Evolutionary conservation across 1,284 basidiomycete species (phyloP), one percentile per base, ranked within the genome.

Genomic region (Boletus semigastroideus): DNA sequence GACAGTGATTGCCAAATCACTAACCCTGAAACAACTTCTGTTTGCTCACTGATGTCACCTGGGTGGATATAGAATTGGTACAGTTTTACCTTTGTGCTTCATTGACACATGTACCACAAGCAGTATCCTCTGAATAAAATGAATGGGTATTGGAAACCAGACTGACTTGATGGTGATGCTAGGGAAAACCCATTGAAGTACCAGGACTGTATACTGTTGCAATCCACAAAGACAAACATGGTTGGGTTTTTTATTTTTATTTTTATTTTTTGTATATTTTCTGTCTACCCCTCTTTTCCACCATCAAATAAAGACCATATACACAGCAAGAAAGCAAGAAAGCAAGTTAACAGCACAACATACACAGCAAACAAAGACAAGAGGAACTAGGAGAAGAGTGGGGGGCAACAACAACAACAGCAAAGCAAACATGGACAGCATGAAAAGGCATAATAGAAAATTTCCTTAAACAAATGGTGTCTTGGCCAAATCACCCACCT

Each of bases 1-100:
- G 69, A 70, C 11, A 67, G 71, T 27, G 66, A 71, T 40, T 53
- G 70, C n/a, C 71, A 69, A 28, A 71, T 68, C 11, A 61, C 65
- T 34, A 67, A 66, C 48, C 60, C 67, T 27, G 67, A 69, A 48
- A 71, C 67, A 8, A 59, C 63, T 28, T n/a, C n/a, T n/a, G n/a
- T 69, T 46, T 70, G 66, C 16, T 66, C 65, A 2, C 63, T 64
- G 7, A 46, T 56, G 9, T 63, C 58, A 14, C 54, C 65, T 33
- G 3, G 30, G 39, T 42, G 42, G 34, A 25, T 37, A 37, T 0
- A 43, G 45, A 63, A 46, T 0, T 0, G 42, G 62, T 67, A 67
- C 46, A 45, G 22, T 46, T 44, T 42, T 44, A 42, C 45, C 45
- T 48, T 5, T 33, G 22, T 33, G 38, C 16, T 16, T 16, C 37